Percentiles rank a stretch among this genome's conserved stretches.
These are phyloP conservation scores for Strobilomyces confusus DNA, from an alignment of 768 basidiomycete genomes.

Conservation along the genomic window DNA sequence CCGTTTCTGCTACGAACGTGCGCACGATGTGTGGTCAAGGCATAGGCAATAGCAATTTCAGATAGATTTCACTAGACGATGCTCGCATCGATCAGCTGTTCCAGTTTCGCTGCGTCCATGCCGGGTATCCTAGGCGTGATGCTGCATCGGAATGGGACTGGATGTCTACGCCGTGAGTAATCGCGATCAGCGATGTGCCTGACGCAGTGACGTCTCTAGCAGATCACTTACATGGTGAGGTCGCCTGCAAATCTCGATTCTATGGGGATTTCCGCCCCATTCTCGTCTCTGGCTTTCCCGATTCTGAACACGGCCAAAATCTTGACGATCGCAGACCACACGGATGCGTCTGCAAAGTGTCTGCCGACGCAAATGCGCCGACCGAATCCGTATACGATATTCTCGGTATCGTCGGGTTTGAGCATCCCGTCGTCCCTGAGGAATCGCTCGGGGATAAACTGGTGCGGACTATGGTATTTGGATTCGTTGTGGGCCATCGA, in stretches of 20 bases:
- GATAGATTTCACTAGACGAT: slow-evolving; percentile 1
- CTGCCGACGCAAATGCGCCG: slow-evolving; percentile 30
- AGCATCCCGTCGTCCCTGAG: slow-evolving; percentile 25
- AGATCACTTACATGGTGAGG: slow-evolving; percentile 10
- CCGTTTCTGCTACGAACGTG: not conserved
- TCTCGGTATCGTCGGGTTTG: slow-evolving; percentile 5
- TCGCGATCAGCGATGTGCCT: not conserved
- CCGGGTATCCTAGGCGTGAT: not conserved
- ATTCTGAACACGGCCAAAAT: slow-evolving; percentile 18
- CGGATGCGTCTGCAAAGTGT: slow-evolving; percentile 22
- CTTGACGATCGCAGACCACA: slow-evolving; percentile 22
- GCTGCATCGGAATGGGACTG: slow-evolving; percentile 16
- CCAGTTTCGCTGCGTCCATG: not conserved
- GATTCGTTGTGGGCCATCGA: slow-evolving; percentile 22
- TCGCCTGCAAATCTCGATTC: slow-evolving; percentile 8
- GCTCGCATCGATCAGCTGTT: slow-evolving; percentile 12
- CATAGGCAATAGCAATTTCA: not conserved
- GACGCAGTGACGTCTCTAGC: too few relatives aligned
- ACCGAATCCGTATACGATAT: slow-evolving; percentile 26
- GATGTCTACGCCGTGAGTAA: slow-evolving; percentile 1
- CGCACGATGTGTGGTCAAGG: not conserved
- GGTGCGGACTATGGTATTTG: slow-evolving; percentile 36
- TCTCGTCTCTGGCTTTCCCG: slow-evolving; percentile 13
- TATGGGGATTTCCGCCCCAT: slow-evolving; percentile 19
- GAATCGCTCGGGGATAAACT: slow-evolving; percentile 41